Conservation (phyloP, 768 basidiomycete species). For the Termitomyces bulborhizus region DNA sequence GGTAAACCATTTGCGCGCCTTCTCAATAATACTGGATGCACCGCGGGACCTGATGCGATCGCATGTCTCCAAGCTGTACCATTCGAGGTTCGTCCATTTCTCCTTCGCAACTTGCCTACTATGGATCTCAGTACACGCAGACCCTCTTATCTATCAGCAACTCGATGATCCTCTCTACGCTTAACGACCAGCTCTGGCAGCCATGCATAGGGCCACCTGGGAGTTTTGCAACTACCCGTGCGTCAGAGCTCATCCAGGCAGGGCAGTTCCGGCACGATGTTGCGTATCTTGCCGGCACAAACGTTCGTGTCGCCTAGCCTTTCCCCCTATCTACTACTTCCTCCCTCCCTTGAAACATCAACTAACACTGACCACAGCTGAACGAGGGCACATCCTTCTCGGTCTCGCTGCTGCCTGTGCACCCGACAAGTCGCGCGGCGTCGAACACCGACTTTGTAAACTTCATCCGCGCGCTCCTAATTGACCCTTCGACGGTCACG, state of each 20-base stretch:
- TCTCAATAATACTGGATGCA: conserved; percentile 38
- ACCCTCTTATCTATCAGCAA: conserved; percentile 44
- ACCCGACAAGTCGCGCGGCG: conserved; percentile 26
- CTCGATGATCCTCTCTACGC: conserved; percentile 32
- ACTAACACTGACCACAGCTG: conserved; percentile 22
- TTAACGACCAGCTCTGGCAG: conserved; percentile 54
- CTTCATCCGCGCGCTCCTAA: conserved; percentile 43
- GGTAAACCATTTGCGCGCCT: conserved; percentile 46
- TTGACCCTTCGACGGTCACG: conserved; percentile 48
- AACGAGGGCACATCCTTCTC: conserved; percentile 50
- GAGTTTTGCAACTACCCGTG: conserved; percentile 39
- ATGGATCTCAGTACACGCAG: too few relatives aligned
- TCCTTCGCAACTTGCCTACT: neutral
- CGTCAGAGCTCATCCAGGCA: conserved; percentile 36
- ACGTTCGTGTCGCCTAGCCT: conserved; percentile 26
- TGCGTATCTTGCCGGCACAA: conserved; percentile 51
- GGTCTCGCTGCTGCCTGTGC: conserved; percentile 28
- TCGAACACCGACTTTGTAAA: conserved; percentile 38
- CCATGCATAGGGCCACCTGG: conserved; percentile 46
- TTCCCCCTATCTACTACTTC: conserved; percentile 17
- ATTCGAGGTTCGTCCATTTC: conserved; percentile 27
- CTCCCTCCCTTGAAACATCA: too few relatives aligned
- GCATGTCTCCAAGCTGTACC: conserved; percentile 40
- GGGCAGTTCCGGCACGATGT: conserved; percentile 44
- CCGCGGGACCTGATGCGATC: conserved; percentile 30